Conservation (phyloP, 306 rosid genomes). For the Lathyrus tuberosus region DNA sequence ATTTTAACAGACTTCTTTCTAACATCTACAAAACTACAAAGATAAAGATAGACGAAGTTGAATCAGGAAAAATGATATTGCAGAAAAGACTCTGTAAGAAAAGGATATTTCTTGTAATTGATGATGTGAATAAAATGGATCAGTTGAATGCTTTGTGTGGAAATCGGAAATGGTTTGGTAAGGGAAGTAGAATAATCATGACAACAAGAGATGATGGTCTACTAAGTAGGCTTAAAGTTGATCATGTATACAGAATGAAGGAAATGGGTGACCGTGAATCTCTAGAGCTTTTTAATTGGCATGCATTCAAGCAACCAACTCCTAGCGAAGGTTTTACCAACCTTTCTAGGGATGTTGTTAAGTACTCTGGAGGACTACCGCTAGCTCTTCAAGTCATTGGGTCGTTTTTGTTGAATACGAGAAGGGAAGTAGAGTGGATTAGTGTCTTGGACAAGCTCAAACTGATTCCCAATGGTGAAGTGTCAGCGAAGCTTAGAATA, state of each 20-base stretch:
- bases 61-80: not conserved
- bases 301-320: constrained; percentile 11
- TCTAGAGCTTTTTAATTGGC: not conserved
- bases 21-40: constrained; percentile 7
- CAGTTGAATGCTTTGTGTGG: not conserved
- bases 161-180: not conserved
- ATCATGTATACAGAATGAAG: not conserved
- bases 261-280: constrained; percentile 4
- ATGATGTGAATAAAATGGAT: constrained; percentile 15
- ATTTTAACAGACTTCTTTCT: no score
- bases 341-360: constrained; percentile 1
- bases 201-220: constrained; percentile 6
- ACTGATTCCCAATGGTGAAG: no score
- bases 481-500: no score
- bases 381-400: constrained; percentile 1
- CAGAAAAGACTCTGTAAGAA: not conserved
- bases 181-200: not conserved
- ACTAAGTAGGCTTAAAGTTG: not conserved
- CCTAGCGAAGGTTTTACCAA: not conserved
- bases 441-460: no score
- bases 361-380: not conserved
- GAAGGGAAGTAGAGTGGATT: no score
- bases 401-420: no score
- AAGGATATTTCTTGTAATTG: constrained; percentile 27
- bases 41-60: constrained; percentile 7